phyloP scores from a whole-genome alignment of 352 stramenopile genomes.

The Globisporangium paddicum region DNA sequence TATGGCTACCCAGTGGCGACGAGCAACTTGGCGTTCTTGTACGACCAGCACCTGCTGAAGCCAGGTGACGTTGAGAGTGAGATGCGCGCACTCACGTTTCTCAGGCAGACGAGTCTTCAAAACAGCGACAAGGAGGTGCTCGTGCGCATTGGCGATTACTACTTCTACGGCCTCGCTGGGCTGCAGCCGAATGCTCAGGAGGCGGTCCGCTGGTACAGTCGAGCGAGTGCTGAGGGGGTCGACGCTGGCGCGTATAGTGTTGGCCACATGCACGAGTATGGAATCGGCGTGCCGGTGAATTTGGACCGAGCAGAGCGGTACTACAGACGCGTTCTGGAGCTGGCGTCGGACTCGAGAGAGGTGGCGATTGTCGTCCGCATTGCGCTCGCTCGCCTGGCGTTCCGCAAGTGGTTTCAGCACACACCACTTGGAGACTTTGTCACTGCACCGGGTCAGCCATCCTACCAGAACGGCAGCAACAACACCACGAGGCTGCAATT shows the following conservation, averaged over 20 bases:
- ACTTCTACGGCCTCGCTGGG: slow-evolving; percentile 64
- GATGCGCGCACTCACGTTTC: slow-evolving; percentile 30
- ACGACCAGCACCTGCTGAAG: slow-evolving; percentile 46
- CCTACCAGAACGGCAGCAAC: background rate
- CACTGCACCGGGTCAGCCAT: background rate
- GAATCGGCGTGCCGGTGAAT: slow-evolving; percentile 43
- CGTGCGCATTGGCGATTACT: slow-evolving; percentile 68
- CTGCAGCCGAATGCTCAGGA: slow-evolving; percentile 23
- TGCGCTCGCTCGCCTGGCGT: slow-evolving; percentile 26
- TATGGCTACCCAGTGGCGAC: slow-evolving; percentile 58
- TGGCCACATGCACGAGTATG: slow-evolving; percentile 69
- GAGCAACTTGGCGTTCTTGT: slow-evolving; percentile 76
- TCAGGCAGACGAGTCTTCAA: slow-evolving; percentile 25
- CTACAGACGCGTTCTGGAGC: slow-evolving; percentile 50
- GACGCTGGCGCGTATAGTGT: slow-evolving; percentile 65
- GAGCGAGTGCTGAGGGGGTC: slow-evolving; percentile 56
- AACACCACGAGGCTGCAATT: background rate
- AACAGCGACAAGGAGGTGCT: slow-evolving; percentile 58
- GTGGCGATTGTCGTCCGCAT: slow-evolving; percentile 31
- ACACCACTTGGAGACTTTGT: slow-evolving; percentile 21
- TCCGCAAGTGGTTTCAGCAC: slow-evolving; percentile 26
- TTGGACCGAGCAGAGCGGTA: slow-evolving; percentile 52
- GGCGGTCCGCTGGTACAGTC: slow-evolving; percentile 66
- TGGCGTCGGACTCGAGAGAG: slow-evolving; percentile 29
- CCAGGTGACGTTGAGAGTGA: slow-evolving; percentile 20